These are phyloP conservation scores for Panicum virgatum DNA, from an alignment of 202 grass and related monocot species.

Conservation along the genomic window DNA sequence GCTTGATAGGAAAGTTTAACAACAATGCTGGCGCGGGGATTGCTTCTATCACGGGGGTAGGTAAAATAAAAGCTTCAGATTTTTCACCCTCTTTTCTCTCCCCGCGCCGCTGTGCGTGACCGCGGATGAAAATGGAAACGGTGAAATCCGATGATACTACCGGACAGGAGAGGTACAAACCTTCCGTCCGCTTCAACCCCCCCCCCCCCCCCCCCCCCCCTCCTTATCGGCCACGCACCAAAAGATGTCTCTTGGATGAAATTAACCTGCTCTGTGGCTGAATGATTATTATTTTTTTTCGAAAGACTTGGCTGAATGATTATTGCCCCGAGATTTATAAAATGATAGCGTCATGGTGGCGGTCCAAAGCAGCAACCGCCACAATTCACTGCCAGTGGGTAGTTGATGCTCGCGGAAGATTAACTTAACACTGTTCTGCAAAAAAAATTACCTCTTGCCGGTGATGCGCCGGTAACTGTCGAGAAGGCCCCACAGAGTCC, in stretches of 20 bases:
- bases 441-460: no score
- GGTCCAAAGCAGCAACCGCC: constrained; percentile 9
- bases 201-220: no score
- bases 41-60: constrained; percentile 20
- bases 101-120: not conserved
- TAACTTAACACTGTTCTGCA: not conserved
- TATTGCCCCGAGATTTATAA: not conserved
- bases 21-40: not conserved
- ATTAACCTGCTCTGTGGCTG: not conserved
- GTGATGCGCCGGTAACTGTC: not conserved
- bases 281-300: no score
- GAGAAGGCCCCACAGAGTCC: not conserved
- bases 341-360: not conserved
- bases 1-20: constrained; percentile 36
- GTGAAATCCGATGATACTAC: not conserved
- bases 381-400: not conserved
- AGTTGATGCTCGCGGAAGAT: not conserved
- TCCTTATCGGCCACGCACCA: not conserved
- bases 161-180: not conserved
- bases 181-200: not conserved
- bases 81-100: not conserved
- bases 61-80: constrained; percentile 12
- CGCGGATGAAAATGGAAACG: no score
- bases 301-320: no score
- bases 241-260: not conserved